These are phyloP conservation scores for Laburnicola sp. DNA, from an alignment of 2,329 filamentous ascomycete genomes.

Conservation along the genomic window DNA sequence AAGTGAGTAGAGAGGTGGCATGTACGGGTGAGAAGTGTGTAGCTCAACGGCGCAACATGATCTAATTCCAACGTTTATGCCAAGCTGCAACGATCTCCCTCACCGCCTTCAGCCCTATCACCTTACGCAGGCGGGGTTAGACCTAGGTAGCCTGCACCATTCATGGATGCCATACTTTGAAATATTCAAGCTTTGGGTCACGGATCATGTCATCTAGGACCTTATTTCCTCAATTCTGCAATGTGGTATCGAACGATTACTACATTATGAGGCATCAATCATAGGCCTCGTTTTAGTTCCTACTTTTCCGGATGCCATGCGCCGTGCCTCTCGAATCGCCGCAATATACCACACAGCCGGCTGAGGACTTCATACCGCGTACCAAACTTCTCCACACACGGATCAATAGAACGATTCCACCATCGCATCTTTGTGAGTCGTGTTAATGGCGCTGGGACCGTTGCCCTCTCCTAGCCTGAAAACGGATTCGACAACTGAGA, in stretches of 20 bases:
- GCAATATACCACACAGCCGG: slow-evolving; percentile 3
- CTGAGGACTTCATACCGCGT: slow-evolving; percentile 6
- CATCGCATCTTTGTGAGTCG: slow-evolving; percentile 92
- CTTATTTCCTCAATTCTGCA: not conserved
- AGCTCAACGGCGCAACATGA: not conserved
- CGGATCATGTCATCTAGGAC: not conserved
- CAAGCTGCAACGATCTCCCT: slow-evolving; percentile 24
- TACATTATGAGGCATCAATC: slow-evolving; percentile 24
- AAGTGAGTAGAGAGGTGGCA: not conserved
- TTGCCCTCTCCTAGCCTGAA: slow-evolving; percentile 89
- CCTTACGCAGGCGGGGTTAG: not conserved
- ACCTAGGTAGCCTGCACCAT: no score
- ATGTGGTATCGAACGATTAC: slow-evolving; percentile 32
- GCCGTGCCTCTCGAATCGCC: slow-evolving; percentile 14
- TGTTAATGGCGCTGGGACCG: slow-evolving; percentile 76
- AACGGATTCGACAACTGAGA: slow-evolving; percentile 94
- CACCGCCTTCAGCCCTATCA: slow-evolving; percentile 41
- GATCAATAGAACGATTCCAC: slow-evolving; percentile 96
- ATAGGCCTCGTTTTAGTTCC: slow-evolving; percentile 8
- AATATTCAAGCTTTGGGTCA: no score
- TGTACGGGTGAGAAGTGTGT: not conserved
- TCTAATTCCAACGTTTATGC: slow-evolving; percentile 1
- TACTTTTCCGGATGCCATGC: slow-evolving; percentile 29
- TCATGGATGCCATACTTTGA: no score
- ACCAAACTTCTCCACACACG: not conserved